Percentiles rank a stretch among this genome's conserved stretches.
Evolutionary conservation across 805 yeast genomes (phyloP).

Genomic region (Torulaspora delbrueckii): DNA sequence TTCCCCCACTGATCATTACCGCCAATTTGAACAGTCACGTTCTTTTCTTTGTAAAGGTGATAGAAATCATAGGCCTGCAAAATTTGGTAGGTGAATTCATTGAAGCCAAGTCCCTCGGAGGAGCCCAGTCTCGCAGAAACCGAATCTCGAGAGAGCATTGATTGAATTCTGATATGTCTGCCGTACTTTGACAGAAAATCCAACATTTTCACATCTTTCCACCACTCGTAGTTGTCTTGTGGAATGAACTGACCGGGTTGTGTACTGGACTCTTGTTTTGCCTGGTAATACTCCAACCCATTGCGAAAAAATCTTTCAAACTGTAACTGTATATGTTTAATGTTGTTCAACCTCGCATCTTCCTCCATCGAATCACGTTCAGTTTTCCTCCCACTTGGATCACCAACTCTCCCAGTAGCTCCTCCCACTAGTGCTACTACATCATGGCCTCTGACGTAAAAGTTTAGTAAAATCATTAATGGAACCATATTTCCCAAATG

Average conservation of each 20-base stretch:
- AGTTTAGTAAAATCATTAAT: conserved; percentile 76
- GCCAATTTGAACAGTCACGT: conserved; percentile 77
- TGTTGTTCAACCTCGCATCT: conserved; percentile 50
- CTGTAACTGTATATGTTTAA: conserved; percentile 55
- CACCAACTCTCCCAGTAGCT: conserved; percentile 95
- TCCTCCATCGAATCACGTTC: conserved; percentile 64
- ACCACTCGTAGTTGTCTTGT: conserved; percentile 77
- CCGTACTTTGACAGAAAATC: conserved; percentile 78
- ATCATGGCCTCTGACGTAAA: conserved; percentile 76
- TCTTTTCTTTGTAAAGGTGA: conserved; percentile 57
- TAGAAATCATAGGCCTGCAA: conserved; percentile 92
- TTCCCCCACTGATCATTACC: conserved; percentile 99
- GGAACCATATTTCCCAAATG: conserved; percentile 92
- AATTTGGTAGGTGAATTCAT: conserved; percentile 90
- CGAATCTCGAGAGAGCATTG: conserved; percentile 87
- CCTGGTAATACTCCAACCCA: conserved; percentile 58
- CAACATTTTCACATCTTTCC: conserved; percentile 70
- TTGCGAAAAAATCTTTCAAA: conserved; percentile 53
- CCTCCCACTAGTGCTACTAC: conserved; percentile 86
- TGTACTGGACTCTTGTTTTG: conserved; percentile 28
- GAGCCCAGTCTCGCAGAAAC: conserved; percentile 68
- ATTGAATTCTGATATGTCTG: conserved; percentile 67
- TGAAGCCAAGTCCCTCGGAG: conserved; percentile 79
- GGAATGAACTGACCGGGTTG: conserved; percentile 40
- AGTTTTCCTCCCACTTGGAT: conserved; percentile 85